A percentile compares a stretch with the other conserved stretches of the same genome.
These are phyloP conservation scores for Ochetophila trinervis DNA, from an alignment of 306 rosid genomes.

Conservation along the genomic window DNA sequence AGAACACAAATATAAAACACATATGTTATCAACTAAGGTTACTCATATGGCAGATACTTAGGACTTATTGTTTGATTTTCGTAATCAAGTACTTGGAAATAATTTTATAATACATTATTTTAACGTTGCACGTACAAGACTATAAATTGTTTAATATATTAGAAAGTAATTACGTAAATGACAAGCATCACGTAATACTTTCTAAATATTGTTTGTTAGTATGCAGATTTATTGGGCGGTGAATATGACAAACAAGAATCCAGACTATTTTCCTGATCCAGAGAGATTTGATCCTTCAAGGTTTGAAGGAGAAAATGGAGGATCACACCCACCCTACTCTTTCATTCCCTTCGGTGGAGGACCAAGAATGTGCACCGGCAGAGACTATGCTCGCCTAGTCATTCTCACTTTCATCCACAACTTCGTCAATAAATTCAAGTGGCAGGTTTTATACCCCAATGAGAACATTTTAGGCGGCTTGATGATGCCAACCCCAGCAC, in stretches of 20 bases:
- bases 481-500: neutral
- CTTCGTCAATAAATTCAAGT: conserved; percentile 14
- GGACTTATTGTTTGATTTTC: no score
- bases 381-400: conserved; percentile 12
- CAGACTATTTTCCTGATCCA: conserved; percentile 18
- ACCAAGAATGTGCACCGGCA: conserved; percentile 24
- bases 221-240: conserved; percentile 30
- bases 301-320: conserved; percentile 7
- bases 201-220: no score
- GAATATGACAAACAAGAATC: conserved; percentile 23
- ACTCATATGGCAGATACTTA: no score
- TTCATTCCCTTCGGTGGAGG: conserved; percentile 30
- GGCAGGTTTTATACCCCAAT: conserved; percentile 3
- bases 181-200: no score
- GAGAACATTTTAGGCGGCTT: neutral
- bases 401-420: conserved; percentile 22
- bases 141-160: no score
- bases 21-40: no score
- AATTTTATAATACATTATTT: no score
- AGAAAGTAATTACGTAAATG: no score
- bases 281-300: conserved; percentile 26
- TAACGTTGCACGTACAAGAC: no score
- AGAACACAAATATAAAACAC: no score
- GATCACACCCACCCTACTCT: neutral
- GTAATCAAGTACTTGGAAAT: no score